These are phyloP conservation scores for Talaromyces trachyspermus DNA, from an alignment of 495 filamentous ascomycete species.

Conservation along the genomic window DNA sequence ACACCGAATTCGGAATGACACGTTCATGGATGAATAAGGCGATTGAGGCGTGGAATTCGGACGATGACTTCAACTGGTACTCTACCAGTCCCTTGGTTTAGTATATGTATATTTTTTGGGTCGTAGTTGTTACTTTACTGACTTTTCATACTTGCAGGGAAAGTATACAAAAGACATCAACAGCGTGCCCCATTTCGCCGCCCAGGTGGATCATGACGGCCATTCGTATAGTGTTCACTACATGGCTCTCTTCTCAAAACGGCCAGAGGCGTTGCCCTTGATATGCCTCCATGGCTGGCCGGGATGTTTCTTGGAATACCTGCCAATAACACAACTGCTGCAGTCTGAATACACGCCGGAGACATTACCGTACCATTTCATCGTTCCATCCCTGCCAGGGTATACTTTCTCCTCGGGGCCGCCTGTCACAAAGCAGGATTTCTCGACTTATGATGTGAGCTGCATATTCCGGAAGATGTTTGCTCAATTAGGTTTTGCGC, in stretches of 20 bases:
- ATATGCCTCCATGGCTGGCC: conserved; percentile 49
- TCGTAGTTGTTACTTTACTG: no score
- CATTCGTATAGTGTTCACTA: not conserved
- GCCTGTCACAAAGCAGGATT: conserved; percentile 30
- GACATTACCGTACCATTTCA: conserved; percentile 47
- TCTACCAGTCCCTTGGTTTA: no score
- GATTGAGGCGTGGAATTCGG: not conserved
- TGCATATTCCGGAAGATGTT: conserved; percentile 36
- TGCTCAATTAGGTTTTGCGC: conserved; percentile 43
- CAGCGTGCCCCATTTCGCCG: conserved; percentile 1
- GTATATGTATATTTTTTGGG: no score
- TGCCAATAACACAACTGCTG: conserved; percentile 24
- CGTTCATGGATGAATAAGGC: conserved; percentile 1
- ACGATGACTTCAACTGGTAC: conserved; percentile 2
- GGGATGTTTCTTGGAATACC: conserved; percentile 23
- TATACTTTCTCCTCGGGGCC: conserved; percentile 41
- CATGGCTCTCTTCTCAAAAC: not conserved
- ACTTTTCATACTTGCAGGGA: not conserved
- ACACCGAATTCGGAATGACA: not conserved
- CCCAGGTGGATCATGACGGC: not conserved
- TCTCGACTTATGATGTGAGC: conserved; percentile 19
- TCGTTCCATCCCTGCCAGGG: conserved; percentile 49
- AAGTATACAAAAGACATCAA: conserved; percentile 1
- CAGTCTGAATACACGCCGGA: conserved; percentile 36
- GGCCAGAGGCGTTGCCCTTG: conserved; percentile 42